Base-by-base conservation (phyloP, 2,329 filamentous ascomycete species). In the Lecanicillium sp. region DNA sequence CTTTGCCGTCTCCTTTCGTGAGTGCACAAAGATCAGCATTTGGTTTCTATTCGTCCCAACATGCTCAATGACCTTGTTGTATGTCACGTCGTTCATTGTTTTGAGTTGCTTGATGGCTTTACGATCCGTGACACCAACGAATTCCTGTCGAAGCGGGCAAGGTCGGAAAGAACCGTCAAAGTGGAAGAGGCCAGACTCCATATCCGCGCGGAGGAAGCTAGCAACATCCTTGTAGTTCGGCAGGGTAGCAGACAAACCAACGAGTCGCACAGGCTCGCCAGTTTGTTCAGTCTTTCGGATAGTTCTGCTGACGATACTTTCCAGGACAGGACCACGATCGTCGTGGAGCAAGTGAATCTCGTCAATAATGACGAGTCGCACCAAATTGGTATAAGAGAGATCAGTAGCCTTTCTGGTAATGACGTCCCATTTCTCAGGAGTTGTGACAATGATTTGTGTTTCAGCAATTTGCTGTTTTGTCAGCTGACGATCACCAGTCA, bases 1-100 rank as follows among this genome's bases (percentile, higher is more conserved):
- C 66, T 98, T 98, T 8, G 89, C 88, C 0, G 94, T 98, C 61
- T 98, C 94, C 56, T 98, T 98, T 52, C 92, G 77, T 27, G 94
- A 98, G 58, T 98, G 94, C 5, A 98, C 92, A 55, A 98, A 98
- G 43, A 98, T 95, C 29, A 98, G 78, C 89, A 98, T 95, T 60
- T 98, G 92, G 52, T 98, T 95, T 46, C 85, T 80, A 54, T 94
- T 83, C 43, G 83, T 81, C 6, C 92, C 92, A 20, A 95, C 90
- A 56, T 96, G 90, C 60, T 98, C 92, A 39, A 98, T 76, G 19
- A 95, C 89, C 62, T 98, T 98, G 47, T 82, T 94, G 61, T 98
- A 98, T 42, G 88, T 95, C 39, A 98, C 89, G 51, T 98, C 92
- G 55, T 98, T 98, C 92, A 98, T 98, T 1, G 85, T 94, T 71